These are phyloP conservation scores for Calonectria leucothoes DNA, from an alignment of 2,329 filamentous ascomycete species.

Conservation along the genomic window DNA sequence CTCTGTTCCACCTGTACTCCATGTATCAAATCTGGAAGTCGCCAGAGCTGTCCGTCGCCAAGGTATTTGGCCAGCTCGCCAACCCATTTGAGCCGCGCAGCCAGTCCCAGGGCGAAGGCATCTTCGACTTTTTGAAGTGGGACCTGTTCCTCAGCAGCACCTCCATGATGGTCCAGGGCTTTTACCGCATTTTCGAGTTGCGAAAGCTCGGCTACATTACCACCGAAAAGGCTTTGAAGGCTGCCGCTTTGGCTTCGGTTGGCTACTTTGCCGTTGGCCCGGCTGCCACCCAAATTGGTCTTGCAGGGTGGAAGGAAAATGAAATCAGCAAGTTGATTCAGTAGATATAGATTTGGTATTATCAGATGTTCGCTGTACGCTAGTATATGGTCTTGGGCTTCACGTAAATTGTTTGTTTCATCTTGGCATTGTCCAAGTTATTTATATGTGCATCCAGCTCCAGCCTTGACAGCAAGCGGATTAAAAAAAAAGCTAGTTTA, in stretches of 20 bases:
- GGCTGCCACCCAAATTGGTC: not conserved
- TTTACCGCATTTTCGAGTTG: not conserved
- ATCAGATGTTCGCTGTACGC: not conserved
- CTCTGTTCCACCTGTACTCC: not conserved
- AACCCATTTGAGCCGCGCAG: not conserved
- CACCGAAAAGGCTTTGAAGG: not conserved
- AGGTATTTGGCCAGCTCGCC: not conserved
- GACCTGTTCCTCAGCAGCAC: not conserved
- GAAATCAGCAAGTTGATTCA: not conserved
- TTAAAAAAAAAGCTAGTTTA: too few species aligned
- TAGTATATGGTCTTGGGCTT: not conserved
- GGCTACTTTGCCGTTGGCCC: not conserved
- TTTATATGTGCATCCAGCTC: too few species aligned
- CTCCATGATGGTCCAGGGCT: not conserved
- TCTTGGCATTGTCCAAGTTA: not conserved
- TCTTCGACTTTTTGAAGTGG: not conserved
- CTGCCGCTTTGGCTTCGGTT: not conserved
- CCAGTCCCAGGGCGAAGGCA: not conserved
- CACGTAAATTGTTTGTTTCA: not conserved
- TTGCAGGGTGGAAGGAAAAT: not conserved
- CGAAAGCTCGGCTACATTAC: not conserved
- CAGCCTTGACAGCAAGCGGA: too few species aligned
- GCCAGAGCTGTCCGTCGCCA: not conserved
- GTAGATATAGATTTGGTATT: not conserved
- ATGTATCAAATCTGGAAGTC: slow-evolving; percentile 1